Base-by-base conservation (phyloP, 2,329 filamentous ascomycete species). In the Pseudocercospora fuligena region DNA sequence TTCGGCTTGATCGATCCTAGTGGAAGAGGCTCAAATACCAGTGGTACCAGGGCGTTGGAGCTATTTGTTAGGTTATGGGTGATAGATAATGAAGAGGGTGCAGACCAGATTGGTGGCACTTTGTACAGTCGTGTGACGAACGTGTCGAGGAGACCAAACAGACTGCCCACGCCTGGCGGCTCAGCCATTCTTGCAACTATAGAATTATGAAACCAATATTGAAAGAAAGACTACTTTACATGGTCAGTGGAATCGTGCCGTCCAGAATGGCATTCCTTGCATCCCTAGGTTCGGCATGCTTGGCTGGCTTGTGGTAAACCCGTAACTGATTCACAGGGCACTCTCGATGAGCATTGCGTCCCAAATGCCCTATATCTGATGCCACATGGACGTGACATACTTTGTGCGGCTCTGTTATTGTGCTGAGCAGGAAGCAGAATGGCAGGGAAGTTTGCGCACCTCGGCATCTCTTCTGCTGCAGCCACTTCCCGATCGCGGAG, bases 1-100 rank as follows among this genome's bases (percentile, higher is more conserved):
- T 74, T 67, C 0, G 86, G 80, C 58, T 79, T 82, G 57, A 87
- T 80, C 3, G 81, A 77, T n/a, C 85, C 84, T 14, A 87, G 75
- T 0, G 84, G 79, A 1, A 86, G 72, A 6, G 79, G 76, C n/a
- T 78, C 63, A 63, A 81, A 80, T 7, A 57, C 60, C 21, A 66
- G 62, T 54, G 68, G 68, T 21, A 67, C 36, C n/a, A 71, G 31
- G n/a, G 63, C 31, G 36, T 33, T 46, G 23, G 31, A 40, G 14
- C 9, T 60, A 36, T 40, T 40, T 19, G 40, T 23, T 19, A 40
- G 29, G 14, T 40, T 40, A 14, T 40, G 36, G 14, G 14, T 19
- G 40, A 1, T 43, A n/a, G n/a, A 19, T 7, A 8, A 1, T n/a
- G 40, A 43, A 43, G 40, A 19, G 16, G 23, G 25, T 9, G 31